Evolutionary conservation across 306 rosid species (phyloP), one percentile per base, ranked within the genome.

Genomic region (Leucaena leucocephala): DNA sequence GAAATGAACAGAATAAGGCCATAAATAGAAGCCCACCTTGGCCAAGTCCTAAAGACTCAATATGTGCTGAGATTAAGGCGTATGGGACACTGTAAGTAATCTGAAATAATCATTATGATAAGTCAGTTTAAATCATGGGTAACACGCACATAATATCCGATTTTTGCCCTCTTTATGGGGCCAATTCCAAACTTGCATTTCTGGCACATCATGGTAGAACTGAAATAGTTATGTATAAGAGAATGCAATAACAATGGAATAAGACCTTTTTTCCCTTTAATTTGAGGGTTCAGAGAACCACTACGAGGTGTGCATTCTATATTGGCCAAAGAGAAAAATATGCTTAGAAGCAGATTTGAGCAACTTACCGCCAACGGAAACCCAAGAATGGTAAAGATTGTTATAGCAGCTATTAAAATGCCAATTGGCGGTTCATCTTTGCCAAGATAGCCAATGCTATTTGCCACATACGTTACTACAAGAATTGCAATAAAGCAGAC

Each of bases 51-150:
- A 96, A 87, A 80, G 97, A 82, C 84, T 93, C 99, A 9, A 88
- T 92, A 61, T 91, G 97, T 0, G 92, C 70, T 66, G 96, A 90
- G 77, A 91, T 69, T 84, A 93, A 85, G 74, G 99, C 98, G 84
- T 93, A 96, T 3, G 98, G 98, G 76, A 90, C 97, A 79, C 99
- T 90, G 83, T 95, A 93, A 69, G 98, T 90, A 75, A 93, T 91
- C 98, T 92, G 94, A 83, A 83, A 84, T 68, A 57, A 63, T 74
- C 63, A 80, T 40, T 68, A 39, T 48, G 19, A 80, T 49, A 40
- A 50, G 52, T 61, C 70, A 80, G 80, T 76, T 63, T 50, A 80
- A 67, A 55, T 48, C 34, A 50, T 58, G 8, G 14, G 12, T 35
- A 22, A 39, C 4, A 13, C 8, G 64, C 67, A 80, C 78, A 80